phyloP scores from a whole-genome alignment of 78 protist genomes.

The Bodo saltans region DNA sequence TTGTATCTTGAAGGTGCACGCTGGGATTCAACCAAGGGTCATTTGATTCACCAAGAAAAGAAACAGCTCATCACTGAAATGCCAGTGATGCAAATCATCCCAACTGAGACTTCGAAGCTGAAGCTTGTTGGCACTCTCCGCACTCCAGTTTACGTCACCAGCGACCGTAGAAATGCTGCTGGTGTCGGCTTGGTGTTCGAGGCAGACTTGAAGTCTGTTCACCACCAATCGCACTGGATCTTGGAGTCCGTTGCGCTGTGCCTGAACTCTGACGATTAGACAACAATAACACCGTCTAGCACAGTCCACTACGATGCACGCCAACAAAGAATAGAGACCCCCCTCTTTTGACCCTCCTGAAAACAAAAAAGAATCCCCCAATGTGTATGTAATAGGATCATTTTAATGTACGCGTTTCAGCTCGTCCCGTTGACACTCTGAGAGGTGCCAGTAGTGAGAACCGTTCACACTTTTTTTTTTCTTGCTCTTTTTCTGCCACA shows the following conservation, averaged over 20 bases:
- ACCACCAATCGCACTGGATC: slow-evolving; percentile 40
- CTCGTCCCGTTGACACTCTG: no score
- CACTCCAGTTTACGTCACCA: slow-evolving; percentile 87
- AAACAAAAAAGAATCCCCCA: no score
- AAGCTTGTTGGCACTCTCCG: slow-evolving; percentile 59
- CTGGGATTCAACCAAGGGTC: slow-evolving; percentile 56
- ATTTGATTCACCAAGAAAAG: slow-evolving; percentile 59
- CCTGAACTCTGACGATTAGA: slow-evolving; percentile 24
- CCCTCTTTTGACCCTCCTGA: no score
- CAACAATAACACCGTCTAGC: no score
- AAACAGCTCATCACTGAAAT: slow-evolving; percentile 62
- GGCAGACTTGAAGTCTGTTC: slow-evolving; percentile 65
- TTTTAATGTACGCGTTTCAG: no score
- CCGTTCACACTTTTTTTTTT: no score
- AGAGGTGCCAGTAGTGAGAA: no score
- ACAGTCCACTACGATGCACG: no score
- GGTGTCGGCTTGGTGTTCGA: slow-evolving; percentile 88
- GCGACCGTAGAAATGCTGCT: slow-evolving; percentile 66
- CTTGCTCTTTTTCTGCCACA: no score
- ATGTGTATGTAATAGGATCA: no score
- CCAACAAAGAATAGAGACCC: no score
- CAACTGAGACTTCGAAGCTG: slow-evolving; percentile 62
- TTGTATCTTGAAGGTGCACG: slow-evolving; percentile 81
- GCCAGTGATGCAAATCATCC: slow-evolving; percentile 80
- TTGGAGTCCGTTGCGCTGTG: slow-evolving; percentile 34